Base-by-base conservation (phyloP, 164 flowering plant species). In the Annona squamosa region DNA sequence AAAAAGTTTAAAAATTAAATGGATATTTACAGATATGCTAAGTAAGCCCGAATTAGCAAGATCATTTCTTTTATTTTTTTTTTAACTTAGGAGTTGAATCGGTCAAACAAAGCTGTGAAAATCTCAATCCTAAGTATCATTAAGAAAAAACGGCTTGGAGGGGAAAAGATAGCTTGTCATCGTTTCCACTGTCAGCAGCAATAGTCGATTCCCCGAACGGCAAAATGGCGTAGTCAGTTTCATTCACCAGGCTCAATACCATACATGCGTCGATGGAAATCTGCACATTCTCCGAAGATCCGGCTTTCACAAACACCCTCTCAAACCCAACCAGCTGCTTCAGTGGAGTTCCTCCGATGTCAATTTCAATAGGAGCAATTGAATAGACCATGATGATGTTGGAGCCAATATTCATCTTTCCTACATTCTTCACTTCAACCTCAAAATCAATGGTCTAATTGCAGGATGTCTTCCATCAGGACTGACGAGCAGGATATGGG, bases 201-300 rank as follows among this genome's bases (percentile, higher is more conserved):
- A 73, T 48, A 26, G 52, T 68, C 48, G 69, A 72, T 5, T 63
- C 63, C 0, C 77, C 77, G 3, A 43, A 46, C 0, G 77, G 77
- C 3, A 74, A 18, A 17, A 74, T 41, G 3, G 41, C 19, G 17
- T 74, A 74, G 3, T 46, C 72, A 0, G n/a, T 6, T 42, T 37
- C 48, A 3, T 37, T 37, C 43, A 74, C 68, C 65, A 69, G 12
- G 37, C 59, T 65, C 41, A 72, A 72, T n/a, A 59, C 65, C 63
- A 64, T 72, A 62, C 46, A 46, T 1, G 74, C 68, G 47, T 74
- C 65, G 3, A 74, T n/a, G 3, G 5, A 3, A 59, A 74, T 69
- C 5, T 17, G 63, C n/a, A 62, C 46, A 5, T 3, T 59, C 13
- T 46, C 4, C 3, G 48, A 16, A 3, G 19, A 6, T 3, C 77